Base-by-base conservation (phyloP, 2,329 filamentous ascomycete species). In the Diaporthe sp. region DNA sequence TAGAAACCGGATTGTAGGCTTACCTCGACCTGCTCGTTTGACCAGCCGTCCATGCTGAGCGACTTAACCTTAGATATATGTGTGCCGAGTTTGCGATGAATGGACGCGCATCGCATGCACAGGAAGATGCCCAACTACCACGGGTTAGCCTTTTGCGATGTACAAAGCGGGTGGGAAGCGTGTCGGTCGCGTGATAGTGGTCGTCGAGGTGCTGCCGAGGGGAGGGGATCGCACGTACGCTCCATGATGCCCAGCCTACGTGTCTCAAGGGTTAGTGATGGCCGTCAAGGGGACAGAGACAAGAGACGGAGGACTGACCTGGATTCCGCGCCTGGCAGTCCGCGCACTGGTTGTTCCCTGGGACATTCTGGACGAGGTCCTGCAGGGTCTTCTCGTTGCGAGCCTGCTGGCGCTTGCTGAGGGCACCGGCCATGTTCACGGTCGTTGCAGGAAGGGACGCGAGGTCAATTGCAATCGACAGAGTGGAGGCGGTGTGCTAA, bases 31-130 rank as follows among this genome's bases (percentile, higher is more conserved):
- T 99, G 97, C 76, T 98, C 97, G 81, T 93, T 93, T 66, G 94
- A 92, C 97, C 97, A 99, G 78, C 93, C 97, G 85, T 99, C 97
- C 96, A 99, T 98, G 84, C 94, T 98, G 86, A 99, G 85, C 50
- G 96, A 98, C 85, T 99, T 99, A 87, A 99, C 95, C 84, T 99
- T 99, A 78, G 96, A 98, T 77, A 99, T 95, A 84, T 99, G 97
- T 54, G 97, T 98, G 76, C 97, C 97, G 81, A 99, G 88, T 85
- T 98, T 98, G 81, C 97, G 94, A 87, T 99, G 97, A 81, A 98
- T 90, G 72, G 95, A 91, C 71, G 96, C 97, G 88, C 97, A 99
- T 82, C 97, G 95, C 94, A 99, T 97, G 86, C 97, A 99, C 68
- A 99, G 88, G 83, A 99, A 99, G 77, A 98, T 92, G 75, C 97